Evolutionary conservation across 2,329 filamentous ascomycete species (phyloP).

Genomic region (Diaporthe sp.): DNA sequence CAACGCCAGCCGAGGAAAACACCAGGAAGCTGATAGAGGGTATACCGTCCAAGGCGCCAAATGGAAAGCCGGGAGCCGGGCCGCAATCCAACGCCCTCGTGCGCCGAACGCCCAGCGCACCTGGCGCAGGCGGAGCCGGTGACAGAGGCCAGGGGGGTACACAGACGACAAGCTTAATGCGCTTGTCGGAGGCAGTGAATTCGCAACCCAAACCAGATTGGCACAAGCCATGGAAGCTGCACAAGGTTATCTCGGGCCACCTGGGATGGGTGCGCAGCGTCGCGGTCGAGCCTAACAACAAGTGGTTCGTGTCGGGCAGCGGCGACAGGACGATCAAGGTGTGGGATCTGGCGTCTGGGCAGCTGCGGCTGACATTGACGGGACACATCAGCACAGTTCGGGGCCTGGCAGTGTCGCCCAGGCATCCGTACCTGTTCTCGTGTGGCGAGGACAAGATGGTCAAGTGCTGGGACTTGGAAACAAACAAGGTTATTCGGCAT

Average conservation of each 20-base stretch:
- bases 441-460: conserved; percentile 99
- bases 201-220: conserved; percentile 82
- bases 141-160: conserved; percentile 51
- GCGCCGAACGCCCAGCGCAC: conserved; percentile 49
- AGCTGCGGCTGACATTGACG: conserved; percentile 87
- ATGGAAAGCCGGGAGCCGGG: conserved; percentile 43
- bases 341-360: conserved; percentile 93
- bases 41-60: conserved; percentile 61
- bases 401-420: conserved; percentile 90
- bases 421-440: conserved; percentile 97
- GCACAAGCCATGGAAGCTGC: conserved; percentile 98
- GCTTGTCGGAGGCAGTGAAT: conserved; percentile 48
- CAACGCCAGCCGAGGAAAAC: conserved; percentile 56
- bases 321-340: conserved; percentile 99
- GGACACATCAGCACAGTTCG: conserved; percentile 95
- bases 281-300: conserved; percentile 94
- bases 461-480: conserved; percentile 99
- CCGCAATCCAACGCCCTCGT: conserved; percentile 54
- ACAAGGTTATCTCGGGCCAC: conserved; percentile 97
- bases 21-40: conserved; percentile 78
- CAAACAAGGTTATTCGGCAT: conserved; percentile 98
- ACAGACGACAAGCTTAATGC: conserved; percentile 54
- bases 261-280: conserved; percentile 93
- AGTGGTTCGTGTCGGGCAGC: conserved; percentile 97
- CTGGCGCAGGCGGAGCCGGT: conserved; percentile 41